These are phyloP conservation scores for Neoboletus brunneissimus DNA, from an alignment of 768 basidiomycete species.

Conservation along the genomic window DNA sequence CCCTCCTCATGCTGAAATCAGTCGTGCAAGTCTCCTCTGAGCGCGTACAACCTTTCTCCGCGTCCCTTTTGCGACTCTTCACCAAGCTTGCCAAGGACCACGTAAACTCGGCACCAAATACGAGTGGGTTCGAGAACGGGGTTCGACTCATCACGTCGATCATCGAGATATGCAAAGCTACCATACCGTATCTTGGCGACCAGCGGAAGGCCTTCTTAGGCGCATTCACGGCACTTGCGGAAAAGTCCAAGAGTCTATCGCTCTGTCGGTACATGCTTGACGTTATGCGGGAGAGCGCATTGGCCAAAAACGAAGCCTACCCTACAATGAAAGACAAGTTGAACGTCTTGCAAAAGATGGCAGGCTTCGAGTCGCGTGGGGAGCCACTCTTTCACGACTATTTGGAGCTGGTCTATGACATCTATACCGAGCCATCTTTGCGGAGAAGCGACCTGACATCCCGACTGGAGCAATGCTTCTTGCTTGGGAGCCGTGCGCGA, in stretches of 20 bases:
- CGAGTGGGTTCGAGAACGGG: slow-evolving; percentile 52
- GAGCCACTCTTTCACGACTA: slow-evolving; percentile 81
- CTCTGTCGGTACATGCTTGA: slow-evolving; percentile 86
- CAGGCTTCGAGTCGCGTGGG: slow-evolving; percentile 71
- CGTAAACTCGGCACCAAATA: slow-evolving; percentile 50
- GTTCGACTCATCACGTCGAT: slow-evolving; percentile 72
- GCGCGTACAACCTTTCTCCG: slow-evolving; percentile 76
- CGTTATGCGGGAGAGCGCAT: slow-evolving; percentile 85
- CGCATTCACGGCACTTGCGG: slow-evolving; percentile 76
- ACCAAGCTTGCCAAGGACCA: slow-evolving; percentile 88
- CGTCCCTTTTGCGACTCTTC: slow-evolving; percentile 76
- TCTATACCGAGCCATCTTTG: slow-evolving; percentile 84
- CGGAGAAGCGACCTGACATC: slow-evolving; percentile 92
- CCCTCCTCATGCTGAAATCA: slow-evolving; percentile 83
- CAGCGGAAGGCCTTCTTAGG: slow-evolving; percentile 79
- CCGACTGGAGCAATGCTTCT: slow-evolving; percentile 88
- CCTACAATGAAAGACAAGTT: slow-evolving; percentile 97
- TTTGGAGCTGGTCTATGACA: slow-evolving; percentile 87
- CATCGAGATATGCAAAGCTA: slow-evolving; percentile 80
- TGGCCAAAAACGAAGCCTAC: slow-evolving; percentile 78
- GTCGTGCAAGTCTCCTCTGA: slow-evolving; percentile 79
- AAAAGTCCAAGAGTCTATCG: slow-evolving; percentile 78
- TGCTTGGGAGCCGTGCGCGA: slow-evolving; percentile 84
- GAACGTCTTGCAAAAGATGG: slow-evolving; percentile 84
- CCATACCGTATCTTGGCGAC: slow-evolving; percentile 81